Evolutionary conservation across 2,329 filamentous ascomycete species (phyloP), one percentile per base, ranked within the genome.

Genomic region (Neofusicoccum laricinum): DNA sequence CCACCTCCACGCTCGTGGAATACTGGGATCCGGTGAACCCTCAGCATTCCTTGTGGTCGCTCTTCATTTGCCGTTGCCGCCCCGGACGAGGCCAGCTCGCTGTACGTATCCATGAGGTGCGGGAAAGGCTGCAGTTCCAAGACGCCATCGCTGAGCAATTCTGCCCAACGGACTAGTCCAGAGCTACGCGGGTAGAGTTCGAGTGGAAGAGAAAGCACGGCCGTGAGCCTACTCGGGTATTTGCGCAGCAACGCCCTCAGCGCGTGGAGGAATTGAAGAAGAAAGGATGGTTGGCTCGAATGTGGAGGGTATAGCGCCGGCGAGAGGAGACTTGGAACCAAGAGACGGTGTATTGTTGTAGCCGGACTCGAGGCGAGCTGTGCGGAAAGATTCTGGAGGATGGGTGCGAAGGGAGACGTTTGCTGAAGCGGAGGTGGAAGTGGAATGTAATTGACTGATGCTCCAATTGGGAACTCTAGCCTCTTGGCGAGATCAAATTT

Each of bases 1-100:
- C 92, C 92, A 2, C 93, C 93, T 1, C 95, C 94, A 69, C 91
- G 92, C 74, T 98, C 94, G 66, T 96, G 91, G 68, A 92, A 89
- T 0, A 97, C 82, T 0, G 95, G 94, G 40, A 98, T 77, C 62
- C 89, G 89, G 75, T 96, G 92, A 0, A 96, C 86, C 67, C 88
- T 90, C 17, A 98, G 79, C 77, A 98, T 86, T 0, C 95, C 95
- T 73, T 98, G 94, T 1, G 90, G 88, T 64, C 89, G 87, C 65
- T 96, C 92, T 66, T 91, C 89, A 3, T 85, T 81, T 45, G 83
- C 79, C 50, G 84, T 84, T 2, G 85, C 80, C 4, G 85, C 78
- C 11, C 79, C 78, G 7, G 76, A 79, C 43, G 78, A 76, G 2
- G 78, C 76, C 4, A 79, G 71, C 25, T 68, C 70, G 48, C 69